Evolutionary conservation across 192 early-diverging fungal genomes (phyloP).

Genomic region (Coemansia sp.): DNA sequence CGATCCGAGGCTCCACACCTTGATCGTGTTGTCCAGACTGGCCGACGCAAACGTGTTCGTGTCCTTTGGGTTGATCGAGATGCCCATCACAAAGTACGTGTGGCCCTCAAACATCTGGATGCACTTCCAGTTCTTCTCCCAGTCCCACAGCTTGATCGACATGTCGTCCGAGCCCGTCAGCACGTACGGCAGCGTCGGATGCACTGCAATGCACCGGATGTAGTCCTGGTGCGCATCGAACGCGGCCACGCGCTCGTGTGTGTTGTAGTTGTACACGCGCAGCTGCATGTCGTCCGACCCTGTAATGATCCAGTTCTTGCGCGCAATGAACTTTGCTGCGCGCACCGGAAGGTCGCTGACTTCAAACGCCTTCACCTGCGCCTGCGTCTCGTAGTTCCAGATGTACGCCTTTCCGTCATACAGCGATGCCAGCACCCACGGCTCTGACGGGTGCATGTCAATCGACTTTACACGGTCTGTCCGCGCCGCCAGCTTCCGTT

Average conservation of each 20-base stretch:
- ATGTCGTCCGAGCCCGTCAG: conserved; percentile 96
- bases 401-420: conserved; percentile 96
- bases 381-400: conserved; percentile 98
- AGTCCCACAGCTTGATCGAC: conserved; percentile 98
- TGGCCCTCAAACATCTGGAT: conserved; percentile 97
- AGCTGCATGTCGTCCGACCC: conserved; percentile 98
- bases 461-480: conserved; percentile 95
- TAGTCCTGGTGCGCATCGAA: conserved; percentile 98
- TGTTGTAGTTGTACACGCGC: conserved; percentile 99
- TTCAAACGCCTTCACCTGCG: conserved; percentile 96
- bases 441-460: conserved; percentile 98
- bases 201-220: conserved; percentile 94
- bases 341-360: conserved; percentile 94
- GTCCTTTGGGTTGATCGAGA: conserved; percentile 99
- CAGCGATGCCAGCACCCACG: conserved; percentile 95
- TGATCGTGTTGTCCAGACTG: conserved; percentile 92
- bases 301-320: conserved; percentile 96
- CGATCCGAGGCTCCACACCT: conserved; percentile 96
- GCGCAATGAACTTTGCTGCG: conserved; percentile 93
- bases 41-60: conserved; percentile 98
- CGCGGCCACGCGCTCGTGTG: conserved; percentile 92
- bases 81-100: conserved; percentile 95
- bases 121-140: conserved; percentile 98
- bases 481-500: conserved; percentile 62
- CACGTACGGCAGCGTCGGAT: conserved; percentile 92